phyloP scores from a whole-genome alignment of 306 rosid species.

The Lathyrus oleraceus region DNA sequence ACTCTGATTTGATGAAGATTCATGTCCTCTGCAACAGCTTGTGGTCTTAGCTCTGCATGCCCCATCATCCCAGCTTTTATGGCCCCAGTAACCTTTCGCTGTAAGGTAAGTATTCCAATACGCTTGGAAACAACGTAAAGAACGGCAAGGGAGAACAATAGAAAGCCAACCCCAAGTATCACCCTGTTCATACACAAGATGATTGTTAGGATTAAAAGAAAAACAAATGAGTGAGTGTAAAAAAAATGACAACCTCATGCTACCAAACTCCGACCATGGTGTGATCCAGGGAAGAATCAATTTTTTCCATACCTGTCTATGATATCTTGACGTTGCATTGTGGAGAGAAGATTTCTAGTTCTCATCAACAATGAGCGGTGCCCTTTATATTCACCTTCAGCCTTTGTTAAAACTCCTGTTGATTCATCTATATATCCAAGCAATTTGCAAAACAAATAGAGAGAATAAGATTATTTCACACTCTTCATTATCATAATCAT shows the following conservation, averaged over 20 bases:
- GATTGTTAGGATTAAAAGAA: conserved; percentile 14
- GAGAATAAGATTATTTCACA: conserved; percentile 21
- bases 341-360: conserved; percentile 80
- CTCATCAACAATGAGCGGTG: conserved; percentile 78
- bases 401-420: conserved; percentile 73
- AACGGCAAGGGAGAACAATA: conserved; percentile 75
- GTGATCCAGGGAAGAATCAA: neutral
- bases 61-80: conserved; percentile 73
- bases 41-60: conserved; percentile 50
- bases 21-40: conserved; percentile 50
- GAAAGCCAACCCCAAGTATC: conserved; percentile 64
- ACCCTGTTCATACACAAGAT: conserved; percentile 54
- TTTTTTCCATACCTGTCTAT: conserved; percentile 64
- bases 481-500: conserved; percentile 18
- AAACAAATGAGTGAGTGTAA: neutral
- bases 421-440: conserved; percentile 67
- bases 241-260: neutral
- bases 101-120: conserved; percentile 63
- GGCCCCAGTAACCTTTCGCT: conserved; percentile 77
- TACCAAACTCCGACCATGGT: neutral
- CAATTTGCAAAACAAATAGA: conserved; percentile 32
- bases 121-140: conserved; percentile 88
- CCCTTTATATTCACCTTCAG: conserved; percentile 91
- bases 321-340: conserved; percentile 95
- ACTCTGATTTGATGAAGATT: conserved; percentile 51